Evolutionary conservation across 164 flowering plant species (phyloP).

Genomic region (Sextonia rubra): DNA sequence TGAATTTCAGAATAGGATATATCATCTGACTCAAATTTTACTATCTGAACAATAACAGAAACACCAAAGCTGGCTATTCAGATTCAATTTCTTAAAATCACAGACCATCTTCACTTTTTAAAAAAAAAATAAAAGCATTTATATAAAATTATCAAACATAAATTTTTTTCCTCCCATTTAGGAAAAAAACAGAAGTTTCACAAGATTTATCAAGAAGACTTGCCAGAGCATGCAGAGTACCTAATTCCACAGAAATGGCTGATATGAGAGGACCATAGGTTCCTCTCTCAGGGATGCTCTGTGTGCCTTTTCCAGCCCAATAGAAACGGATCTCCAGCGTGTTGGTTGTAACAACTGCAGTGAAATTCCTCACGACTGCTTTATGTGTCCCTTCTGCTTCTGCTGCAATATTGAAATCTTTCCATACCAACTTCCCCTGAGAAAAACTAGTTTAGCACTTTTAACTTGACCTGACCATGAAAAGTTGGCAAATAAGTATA

Average conservation of each 20-base stretch:
- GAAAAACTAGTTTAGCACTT: not conserved
- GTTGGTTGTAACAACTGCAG: not conserved
- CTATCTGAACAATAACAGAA: too few species aligned
- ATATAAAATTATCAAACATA: too few species aligned
- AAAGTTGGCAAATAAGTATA: not conserved
- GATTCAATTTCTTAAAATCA: too few species aligned
- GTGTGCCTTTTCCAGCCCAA: slow-evolving; percentile 24
- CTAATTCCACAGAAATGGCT: slow-evolving; percentile 16
- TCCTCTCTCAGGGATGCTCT: slow-evolving; percentile 7
- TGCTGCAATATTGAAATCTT: slow-evolving; percentile 15
- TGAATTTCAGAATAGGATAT: too few species aligned
- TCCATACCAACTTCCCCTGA: slow-evolving; percentile 14
- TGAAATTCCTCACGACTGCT: not conserved
- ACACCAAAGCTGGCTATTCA: too few species aligned
- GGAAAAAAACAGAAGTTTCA: too few species aligned
- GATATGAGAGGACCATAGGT: slow-evolving; percentile 23
- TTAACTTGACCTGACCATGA: not conserved
- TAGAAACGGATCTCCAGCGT: slow-evolving; percentile 16
- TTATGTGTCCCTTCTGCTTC: slow-evolving; percentile 10
- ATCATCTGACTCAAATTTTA: too few species aligned
- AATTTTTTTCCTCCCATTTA: too few species aligned
- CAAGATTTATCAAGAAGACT: too few species aligned
- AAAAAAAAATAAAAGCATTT: too few species aligned
- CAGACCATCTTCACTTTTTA: too few species aligned
- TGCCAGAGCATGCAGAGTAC: slow-evolving; percentile 15